Percentiles rank a stretch among this genome's conserved stretches.
phyloP scores from a whole-genome alignment of 2,329 filamentous ascomycete species.

The Fusarium sarcochroum region DNA sequence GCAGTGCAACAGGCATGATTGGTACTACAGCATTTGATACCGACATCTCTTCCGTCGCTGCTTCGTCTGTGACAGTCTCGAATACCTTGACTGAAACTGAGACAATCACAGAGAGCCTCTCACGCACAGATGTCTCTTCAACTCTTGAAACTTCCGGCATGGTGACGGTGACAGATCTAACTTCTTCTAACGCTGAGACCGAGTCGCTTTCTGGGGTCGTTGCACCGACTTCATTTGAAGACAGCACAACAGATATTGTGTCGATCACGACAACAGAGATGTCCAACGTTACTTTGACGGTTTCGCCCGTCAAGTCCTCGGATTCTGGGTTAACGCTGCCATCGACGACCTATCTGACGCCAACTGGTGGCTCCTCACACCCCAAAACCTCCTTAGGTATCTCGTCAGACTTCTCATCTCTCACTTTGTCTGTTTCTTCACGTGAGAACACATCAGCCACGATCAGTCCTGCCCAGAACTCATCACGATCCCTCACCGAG shows the following conservation, averaged over 20 bases:
- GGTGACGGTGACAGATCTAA: not conserved
- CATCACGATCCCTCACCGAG: slow-evolving; percentile 4
- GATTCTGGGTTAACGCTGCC: not conserved
- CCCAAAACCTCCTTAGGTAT: not conserved
- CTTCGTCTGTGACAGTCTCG: slow-evolving; percentile 3
- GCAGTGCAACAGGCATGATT: not conserved
- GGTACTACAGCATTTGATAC: not conserved
- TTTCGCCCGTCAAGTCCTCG: not conserved
- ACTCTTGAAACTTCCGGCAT: not conserved
- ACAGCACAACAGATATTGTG: not conserved
- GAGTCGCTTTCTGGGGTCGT: slow-evolving; percentile 1
- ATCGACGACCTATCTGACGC: not conserved
- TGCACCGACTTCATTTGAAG: not conserved
- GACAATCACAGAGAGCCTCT: not conserved
- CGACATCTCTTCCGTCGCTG: not conserved
- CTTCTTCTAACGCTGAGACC: slow-evolving; percentile 1
- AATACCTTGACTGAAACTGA: not conserved
- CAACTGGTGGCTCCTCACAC: not conserved
- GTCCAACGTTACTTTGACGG: slow-evolving; percentile 31
- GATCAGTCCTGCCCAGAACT: slow-evolving; percentile 12
- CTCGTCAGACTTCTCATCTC: slow-evolving; percentile 9
- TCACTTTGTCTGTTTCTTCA: slow-evolving; percentile 5
- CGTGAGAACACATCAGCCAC: slow-evolving; percentile 7
- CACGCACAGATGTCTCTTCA: not conserved
- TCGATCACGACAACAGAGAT: slow-evolving; percentile 27